These are phyloP conservation scores for Melanomma pulvis-pyrius DNA, from an alignment of 495 filamentous ascomycete genomes.

Conservation along the genomic window DNA sequence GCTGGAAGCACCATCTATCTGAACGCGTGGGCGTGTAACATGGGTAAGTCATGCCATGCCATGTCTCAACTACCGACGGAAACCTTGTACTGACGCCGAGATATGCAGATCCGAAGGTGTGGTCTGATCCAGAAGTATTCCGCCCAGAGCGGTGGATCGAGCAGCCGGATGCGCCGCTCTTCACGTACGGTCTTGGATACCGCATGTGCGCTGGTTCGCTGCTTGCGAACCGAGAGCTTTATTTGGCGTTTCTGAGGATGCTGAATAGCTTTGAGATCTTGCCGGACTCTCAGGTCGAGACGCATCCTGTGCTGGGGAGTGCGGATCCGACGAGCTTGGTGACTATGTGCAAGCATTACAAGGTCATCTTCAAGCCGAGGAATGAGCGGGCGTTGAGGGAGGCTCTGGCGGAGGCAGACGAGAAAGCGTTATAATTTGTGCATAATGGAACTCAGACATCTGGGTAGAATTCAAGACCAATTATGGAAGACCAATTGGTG, in stretches of 20 bases:
- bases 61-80: neutral
- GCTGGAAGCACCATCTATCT: constrained; percentile 64
- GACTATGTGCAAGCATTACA: constrained; percentile 58
- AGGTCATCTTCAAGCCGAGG: constrained; percentile 59
- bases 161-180: constrained; percentile 62
- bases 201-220: constrained; percentile 68
- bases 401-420: constrained; percentile 13
- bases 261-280: constrained; percentile 62
- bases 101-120: constrained; percentile 57
- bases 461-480: neutral
- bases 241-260: constrained; percentile 65
- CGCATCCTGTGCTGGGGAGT: constrained; percentile 59
- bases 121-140: constrained; percentile 61
- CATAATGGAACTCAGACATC: neutral
- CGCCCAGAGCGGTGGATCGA: constrained; percentile 65
- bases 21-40: constrained; percentile 69
- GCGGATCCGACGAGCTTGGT: constrained; percentile 62
- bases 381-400: constrained; percentile 48
- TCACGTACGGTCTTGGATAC: constrained; percentile 65
- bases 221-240: constrained; percentile 67
- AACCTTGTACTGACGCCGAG: neutral
- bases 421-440: neutral
- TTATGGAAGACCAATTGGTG: neutral
- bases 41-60: constrained; percentile 47
- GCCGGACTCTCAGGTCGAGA: constrained; percentile 49